Conservation (phyloP, 176 grass and related monocot species). For the Cenchrus purpureus region DNA sequence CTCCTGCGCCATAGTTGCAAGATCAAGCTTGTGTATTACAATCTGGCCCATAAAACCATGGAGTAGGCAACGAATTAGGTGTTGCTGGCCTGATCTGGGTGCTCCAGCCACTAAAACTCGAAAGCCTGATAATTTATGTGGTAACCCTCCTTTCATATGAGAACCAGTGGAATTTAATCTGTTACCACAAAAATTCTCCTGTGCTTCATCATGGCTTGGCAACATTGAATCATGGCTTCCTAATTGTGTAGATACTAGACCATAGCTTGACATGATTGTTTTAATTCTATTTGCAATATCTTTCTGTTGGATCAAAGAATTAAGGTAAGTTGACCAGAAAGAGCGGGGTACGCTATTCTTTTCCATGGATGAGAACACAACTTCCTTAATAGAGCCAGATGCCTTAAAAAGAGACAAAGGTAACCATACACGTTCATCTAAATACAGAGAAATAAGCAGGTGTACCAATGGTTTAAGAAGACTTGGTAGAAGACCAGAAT, state of each 20-base stretch:
- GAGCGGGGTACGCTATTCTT: slow-evolving; percentile 51
- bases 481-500: slow-evolving; percentile 68
- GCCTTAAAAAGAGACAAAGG: slow-evolving; percentile 73
- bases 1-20: slow-evolving; percentile 89
- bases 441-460: slow-evolving; percentile 70
- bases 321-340: slow-evolving; percentile 68
- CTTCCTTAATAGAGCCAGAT: slow-evolving; percentile 66
- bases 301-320: slow-evolving; percentile 67
- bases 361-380: slow-evolving; percentile 72
- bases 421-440: slow-evolving; percentile 93
- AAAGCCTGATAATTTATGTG: slow-evolving; percentile 69
- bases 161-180: slow-evolving; percentile 49
- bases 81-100: slow-evolving; percentile 83
- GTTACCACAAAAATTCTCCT: slow-evolving; percentile 49
- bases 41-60: slow-evolving; percentile 86
- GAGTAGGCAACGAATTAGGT: slow-evolving; percentile 75
- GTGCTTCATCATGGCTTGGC: slow-evolving; percentile 35
- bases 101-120: slow-evolving; percentile 80
- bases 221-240: slow-evolving; percentile 49
- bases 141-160: slow-evolving; percentile 52
- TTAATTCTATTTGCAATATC: slow-evolving; percentile 64
- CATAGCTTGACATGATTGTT: slow-evolving; percentile 70
- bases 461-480: slow-evolving; percentile 75
- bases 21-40: slow-evolving; percentile 89
- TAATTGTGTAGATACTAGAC: slow-evolving; percentile 61